Conservation (phyloP, 352 stramenopile genomes). For the Peronospora farinosa region DNA sequence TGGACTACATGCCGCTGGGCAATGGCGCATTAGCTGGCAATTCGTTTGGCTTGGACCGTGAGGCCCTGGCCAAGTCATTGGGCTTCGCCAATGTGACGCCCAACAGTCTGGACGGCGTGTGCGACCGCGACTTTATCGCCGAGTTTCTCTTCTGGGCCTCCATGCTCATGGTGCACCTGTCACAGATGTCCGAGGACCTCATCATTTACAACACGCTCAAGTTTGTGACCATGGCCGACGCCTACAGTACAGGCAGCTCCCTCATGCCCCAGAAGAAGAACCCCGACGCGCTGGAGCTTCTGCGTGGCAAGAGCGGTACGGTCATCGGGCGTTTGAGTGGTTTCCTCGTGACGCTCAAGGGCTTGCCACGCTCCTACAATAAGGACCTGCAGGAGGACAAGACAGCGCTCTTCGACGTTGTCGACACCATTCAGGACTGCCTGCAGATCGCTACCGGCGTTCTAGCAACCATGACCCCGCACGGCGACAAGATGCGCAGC, state of each 20-base stretch:
- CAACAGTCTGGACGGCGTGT: constrained; percentile 97
- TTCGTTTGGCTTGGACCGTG: constrained; percentile 95
- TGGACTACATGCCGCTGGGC: constrained; percentile 95
- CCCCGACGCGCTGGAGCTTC: constrained; percentile 96
- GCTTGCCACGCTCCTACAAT: constrained; percentile 96
- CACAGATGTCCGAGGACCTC: constrained; percentile 96
- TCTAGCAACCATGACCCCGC: constrained; percentile 93
- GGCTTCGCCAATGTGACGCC: constrained; percentile 90
- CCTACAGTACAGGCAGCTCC: constrained; percentile 96
- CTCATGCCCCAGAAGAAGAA: constrained; percentile 99
- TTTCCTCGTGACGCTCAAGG: constrained; percentile 96
- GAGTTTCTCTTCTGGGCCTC: constrained; percentile 98
- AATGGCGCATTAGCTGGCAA: constrained; percentile 96
- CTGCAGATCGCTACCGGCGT: constrained; percentile 95
- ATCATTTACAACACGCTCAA: constrained; percentile 96
- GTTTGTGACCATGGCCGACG: constrained; percentile 94
- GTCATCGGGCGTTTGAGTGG: constrained; percentile 92
- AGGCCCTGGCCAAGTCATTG: constrained; percentile 90
- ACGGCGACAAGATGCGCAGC: constrained; percentile 90
- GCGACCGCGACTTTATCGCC: constrained; percentile 98
- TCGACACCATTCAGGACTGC: constrained; percentile 96
- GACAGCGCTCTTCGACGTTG: constrained; percentile 94
- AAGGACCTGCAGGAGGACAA: constrained; percentile 99
- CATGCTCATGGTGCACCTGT: constrained; percentile 94
- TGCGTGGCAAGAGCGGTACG: constrained; percentile 95